Conservation (phyloP, 352 stramenopile genomes). For the Pythium vanterpoolii region DNA sequence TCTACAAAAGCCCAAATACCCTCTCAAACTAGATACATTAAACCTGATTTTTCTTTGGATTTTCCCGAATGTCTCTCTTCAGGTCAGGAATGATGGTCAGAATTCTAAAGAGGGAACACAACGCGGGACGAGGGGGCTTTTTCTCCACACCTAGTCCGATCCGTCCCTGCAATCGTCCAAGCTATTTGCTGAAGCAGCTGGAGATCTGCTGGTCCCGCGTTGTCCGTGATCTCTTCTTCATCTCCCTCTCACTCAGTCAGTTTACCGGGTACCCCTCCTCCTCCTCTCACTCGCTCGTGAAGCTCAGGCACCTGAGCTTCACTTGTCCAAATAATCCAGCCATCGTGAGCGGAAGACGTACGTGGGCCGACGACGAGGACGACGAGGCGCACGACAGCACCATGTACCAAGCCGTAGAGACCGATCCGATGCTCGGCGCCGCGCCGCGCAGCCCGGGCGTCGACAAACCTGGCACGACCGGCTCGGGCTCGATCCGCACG, state of each 20-base stretch:
- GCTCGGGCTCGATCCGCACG: conserved; percentile 52
- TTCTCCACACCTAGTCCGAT: not conserved
- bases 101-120: not conserved
- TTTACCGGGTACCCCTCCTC: conserved; percentile 2
- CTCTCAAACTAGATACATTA: not conserved
- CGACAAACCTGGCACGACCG: conserved; percentile 21
- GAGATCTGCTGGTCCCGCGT: not conserved
- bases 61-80: conserved; percentile 1
- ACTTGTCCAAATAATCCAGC: conserved; percentile 4
- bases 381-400: conserved; percentile 16
- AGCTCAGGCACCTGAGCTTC: conserved; percentile 18
- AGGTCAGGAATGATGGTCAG: conserved; percentile 4
- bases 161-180: not conserved
- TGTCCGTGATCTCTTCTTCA: not conserved
- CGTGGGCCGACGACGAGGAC: conserved; percentile 27
- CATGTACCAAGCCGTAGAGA: conserved; percentile 79
- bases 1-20: not conserved
- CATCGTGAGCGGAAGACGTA: conserved; percentile 20
- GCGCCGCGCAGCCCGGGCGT: conserved; percentile 26
- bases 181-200: not conserved
- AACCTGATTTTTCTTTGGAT: not conserved
- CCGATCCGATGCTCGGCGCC: conserved; percentile 67
- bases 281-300: conserved; percentile 5
- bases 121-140: not conserved
- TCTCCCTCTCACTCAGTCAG: conserved; percentile 5